Evolutionary conservation across 2,329 filamentous ascomycete genomes (phyloP), one percentile per base, ranked within the genome.

Genomic region (Fusarium citri): DNA sequence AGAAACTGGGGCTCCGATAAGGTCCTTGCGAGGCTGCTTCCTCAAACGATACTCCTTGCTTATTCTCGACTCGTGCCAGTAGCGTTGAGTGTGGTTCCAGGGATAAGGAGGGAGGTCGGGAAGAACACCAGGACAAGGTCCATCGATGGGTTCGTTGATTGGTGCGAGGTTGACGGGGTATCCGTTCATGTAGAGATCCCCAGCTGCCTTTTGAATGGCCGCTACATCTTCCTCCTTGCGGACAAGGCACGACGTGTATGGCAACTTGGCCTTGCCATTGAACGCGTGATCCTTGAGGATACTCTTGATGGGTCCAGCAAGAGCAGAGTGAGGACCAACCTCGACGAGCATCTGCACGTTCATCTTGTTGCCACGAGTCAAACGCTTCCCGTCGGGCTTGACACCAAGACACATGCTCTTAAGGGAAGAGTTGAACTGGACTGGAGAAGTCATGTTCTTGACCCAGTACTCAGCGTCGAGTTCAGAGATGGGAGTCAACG

Each of bases 401-500:
- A 47, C 6, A 10, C 51, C 40, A 9, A 45, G 26, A 30, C 40
- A 45, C 51, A 55, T 55, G 11, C 15, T 25, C 40, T 25, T 43
- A 9, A 55, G 7, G 3, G 40, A 43, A 22, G 40, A 43, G 5
- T 23, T 23, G 20, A 55, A 56, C 8, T 40, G 42, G 15, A 56
- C 53, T 5, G 53, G 25, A 6, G 42, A 40, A 3, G 22, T 40
- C 42, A 56, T 47, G 11, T 56, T 56, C 12, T 18, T 23, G 14
- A 56, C 53, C 53, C 53, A 56, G 23, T 56, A 56, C 23, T 56
- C 30, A 14, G 41, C 16, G 5, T 47, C 28, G 4, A 55, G 53
- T 22, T 55, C 53, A 20, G 41, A 37, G 18, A 23, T 30, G 6
- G 42, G 42, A 4, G 14, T 40, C 14, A 40, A 18, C 10, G 30